phyloP scores from a whole-genome alignment of 148 eudicot genomes.

The Chenopodium suecicum region DNA sequence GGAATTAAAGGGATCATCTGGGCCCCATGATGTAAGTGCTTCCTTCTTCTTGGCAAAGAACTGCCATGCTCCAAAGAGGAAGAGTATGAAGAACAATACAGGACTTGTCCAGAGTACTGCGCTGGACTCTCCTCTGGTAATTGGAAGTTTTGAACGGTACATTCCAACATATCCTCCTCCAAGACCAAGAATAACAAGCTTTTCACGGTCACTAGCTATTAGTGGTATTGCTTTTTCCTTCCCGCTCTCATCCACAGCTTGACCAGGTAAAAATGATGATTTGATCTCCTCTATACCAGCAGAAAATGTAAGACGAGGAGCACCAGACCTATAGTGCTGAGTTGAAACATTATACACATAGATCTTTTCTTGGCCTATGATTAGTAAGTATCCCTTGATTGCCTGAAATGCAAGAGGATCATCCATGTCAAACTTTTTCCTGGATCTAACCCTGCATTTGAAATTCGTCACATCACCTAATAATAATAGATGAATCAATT shows the following conservation, averaged over 20 bases:
- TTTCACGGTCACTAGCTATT: conserved; percentile 77
- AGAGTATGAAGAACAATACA: conserved; percentile 70
- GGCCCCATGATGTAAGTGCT: conserved; percentile 87
- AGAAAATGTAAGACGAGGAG: conserved; percentile 69
- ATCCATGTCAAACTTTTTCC: conserved; percentile 63
- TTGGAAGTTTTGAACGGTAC: conserved; percentile 78
- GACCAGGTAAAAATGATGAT: conserved; percentile 51
- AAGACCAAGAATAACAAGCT: conserved; percentile 70
- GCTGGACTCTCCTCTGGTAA: conserved; percentile 56
- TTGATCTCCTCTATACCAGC: conserved; percentile 67
- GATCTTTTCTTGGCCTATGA: conserved; percentile 59
- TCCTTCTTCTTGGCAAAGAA: conserved; percentile 94
- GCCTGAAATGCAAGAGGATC: conserved; percentile 73
- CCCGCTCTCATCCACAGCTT: conserved; percentile 27
- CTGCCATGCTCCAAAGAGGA: conserved; percentile 91
- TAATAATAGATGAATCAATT: conserved; percentile 68
- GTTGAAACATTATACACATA: conserved; percentile 79
- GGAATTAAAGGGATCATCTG: conserved; percentile 77
- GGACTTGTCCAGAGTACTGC: conserved; percentile 82
- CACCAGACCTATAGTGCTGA: conserved; percentile 70
- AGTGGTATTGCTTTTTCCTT: conserved; percentile 46
- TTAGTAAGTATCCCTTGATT: conserved; percentile 77
- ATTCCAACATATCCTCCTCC: conserved; percentile 80
- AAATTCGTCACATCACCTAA: conserved; percentile 84
- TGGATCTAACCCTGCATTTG: conserved; percentile 86